Conservation (phyloP, 2,329 filamentous ascomycete genomes). For the Exophiala viscosa region DNA sequence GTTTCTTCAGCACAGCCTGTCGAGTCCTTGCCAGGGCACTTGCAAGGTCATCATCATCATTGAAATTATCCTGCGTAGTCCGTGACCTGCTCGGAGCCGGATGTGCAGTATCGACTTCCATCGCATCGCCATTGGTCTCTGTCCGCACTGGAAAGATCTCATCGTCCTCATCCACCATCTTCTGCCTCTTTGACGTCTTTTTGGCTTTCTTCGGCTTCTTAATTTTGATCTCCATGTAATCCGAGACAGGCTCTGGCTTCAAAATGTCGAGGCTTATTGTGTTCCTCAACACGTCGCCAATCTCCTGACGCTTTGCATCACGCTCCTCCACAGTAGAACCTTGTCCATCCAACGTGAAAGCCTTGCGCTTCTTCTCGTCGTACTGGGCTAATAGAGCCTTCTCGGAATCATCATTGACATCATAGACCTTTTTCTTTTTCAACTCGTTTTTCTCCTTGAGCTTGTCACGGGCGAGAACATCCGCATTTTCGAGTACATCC, state of each 20-base stretch:
- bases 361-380: constrained; percentile 87
- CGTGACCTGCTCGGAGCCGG: constrained; percentile 58
- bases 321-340: constrained; percentile 66
- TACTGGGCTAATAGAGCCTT: constrained; percentile 81
- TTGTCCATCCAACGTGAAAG: constrained; percentile 78
- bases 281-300: constrained; percentile 59
- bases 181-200: constrained; percentile 69
- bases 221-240: constrained; percentile 91
- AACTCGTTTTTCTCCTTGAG: constrained; percentile 67
- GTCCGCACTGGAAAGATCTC: constrained; percentile 44
- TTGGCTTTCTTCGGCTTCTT: constrained; percentile 91
- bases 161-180: constrained; percentile 60
- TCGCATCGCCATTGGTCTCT: constrained; percentile 48
- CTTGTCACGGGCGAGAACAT: constrained; percentile 41
- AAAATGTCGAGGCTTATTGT: constrained; percentile 75
- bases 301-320: constrained; percentile 52
- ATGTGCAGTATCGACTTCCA: constrained; percentile 66
- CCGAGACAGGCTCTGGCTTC: constrained; percentile 66
- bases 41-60: constrained; percentile 91
- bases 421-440: constrained; percentile 94
- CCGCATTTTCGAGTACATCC: constrained; percentile 66
- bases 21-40: constrained; percentile 79
- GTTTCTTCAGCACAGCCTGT: constrained; percentile 80
- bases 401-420: constrained; percentile 71
- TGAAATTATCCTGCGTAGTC: constrained; percentile 64